phyloP scores from a whole-genome alignment of 495 filamentous ascomycete genomes.

The Darksidea phi region DNA sequence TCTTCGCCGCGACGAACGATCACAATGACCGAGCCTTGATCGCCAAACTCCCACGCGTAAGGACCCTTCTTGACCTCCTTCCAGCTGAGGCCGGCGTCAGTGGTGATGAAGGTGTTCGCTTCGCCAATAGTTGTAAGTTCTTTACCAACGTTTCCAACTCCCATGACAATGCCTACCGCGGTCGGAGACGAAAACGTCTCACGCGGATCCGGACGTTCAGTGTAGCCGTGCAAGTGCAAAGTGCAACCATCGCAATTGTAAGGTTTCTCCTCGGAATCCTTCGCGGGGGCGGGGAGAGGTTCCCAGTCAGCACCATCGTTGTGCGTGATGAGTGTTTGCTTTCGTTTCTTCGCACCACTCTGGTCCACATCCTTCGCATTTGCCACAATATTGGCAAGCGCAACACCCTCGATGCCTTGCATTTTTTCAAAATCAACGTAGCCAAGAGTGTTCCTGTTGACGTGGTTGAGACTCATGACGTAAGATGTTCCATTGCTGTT shows the following conservation, averaged over 20 bases:
- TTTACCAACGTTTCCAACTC: constrained; percentile 83
- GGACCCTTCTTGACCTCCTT: constrained; percentile 75
- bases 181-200: constrained; percentile 85
- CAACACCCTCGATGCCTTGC: constrained; percentile 84
- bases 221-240: constrained; percentile 91
- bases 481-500: constrained; percentile 98
- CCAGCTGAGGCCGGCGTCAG: constrained; percentile 88
- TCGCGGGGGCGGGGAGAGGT: constrained; percentile 63
- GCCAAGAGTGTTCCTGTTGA: constrained; percentile 71
- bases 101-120: constrained; percentile 81
- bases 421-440: constrained; percentile 98
- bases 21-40: constrained; percentile 87
- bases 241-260: constrained; percentile 71
- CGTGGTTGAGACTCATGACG: constrained; percentile 69
- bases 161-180: constrained; percentile 90
- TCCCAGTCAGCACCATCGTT: constrained; percentile 91
- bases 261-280: constrained; percentile 66
- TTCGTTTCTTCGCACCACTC: constrained; percentile 65
- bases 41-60: constrained; percentile 91
- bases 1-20: constrained; percentile 65
- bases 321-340: constrained; percentile 88
- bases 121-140: constrained; percentile 58
- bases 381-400: constrained; percentile 77
- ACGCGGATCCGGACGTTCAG: constrained; percentile 73
- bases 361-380: constrained; percentile 64